phyloP scores from a whole-genome alignment of 805 yeast genomes.

The Metschnikowia noctiluminum region DNA sequence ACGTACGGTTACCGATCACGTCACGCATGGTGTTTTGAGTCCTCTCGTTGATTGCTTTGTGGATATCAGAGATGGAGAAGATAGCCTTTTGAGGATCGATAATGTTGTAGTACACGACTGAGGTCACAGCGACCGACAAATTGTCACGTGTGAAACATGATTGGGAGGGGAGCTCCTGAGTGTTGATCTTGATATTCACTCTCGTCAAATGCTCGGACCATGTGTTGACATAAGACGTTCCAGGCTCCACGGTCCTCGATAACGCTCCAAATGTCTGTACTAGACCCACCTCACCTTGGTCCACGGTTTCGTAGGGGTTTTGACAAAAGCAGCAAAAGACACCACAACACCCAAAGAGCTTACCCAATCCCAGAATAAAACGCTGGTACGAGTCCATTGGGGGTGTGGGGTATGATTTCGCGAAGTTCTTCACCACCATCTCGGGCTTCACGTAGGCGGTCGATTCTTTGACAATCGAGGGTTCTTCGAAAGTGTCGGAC shows the following conservation, averaged over 20 bases:
- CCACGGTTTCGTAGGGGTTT: constrained; percentile 58
- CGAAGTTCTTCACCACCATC: constrained; percentile 41
- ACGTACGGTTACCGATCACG: constrained; percentile 60
- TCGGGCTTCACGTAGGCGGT: constrained; percentile 30
- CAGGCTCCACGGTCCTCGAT: constrained; percentile 65
- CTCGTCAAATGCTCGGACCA: constrained; percentile 52
- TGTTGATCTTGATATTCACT: constrained; percentile 55
- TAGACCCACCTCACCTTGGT: constrained; percentile 68
- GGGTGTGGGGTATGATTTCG: constrained; percentile 40
- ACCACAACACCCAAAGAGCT: constrained; percentile 50
- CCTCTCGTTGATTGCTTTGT: constrained; percentile 57
- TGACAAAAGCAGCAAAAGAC: constrained; percentile 54
- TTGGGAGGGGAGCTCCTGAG: constrained; percentile 64
- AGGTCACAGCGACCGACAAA: constrained; percentile 57
- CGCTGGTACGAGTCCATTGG: constrained; percentile 39
- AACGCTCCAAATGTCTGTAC: constrained; percentile 66
- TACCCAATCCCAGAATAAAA: constrained; percentile 41
- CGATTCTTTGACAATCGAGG: constrained; percentile 10
- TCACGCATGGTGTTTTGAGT: constrained; percentile 73
- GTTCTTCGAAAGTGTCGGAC: constrained; percentile 5
- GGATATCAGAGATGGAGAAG: constrained; percentile 53
- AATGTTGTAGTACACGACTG: constrained; percentile 65
- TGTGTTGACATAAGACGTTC: constrained; percentile 62
- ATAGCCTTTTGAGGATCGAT: constrained; percentile 65
- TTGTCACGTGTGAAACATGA: constrained; percentile 70